Evolutionary conservation across 768 basidiomycete genomes (phyloP).

Genomic region (Gloeopeniophorella convolvens): DNA sequence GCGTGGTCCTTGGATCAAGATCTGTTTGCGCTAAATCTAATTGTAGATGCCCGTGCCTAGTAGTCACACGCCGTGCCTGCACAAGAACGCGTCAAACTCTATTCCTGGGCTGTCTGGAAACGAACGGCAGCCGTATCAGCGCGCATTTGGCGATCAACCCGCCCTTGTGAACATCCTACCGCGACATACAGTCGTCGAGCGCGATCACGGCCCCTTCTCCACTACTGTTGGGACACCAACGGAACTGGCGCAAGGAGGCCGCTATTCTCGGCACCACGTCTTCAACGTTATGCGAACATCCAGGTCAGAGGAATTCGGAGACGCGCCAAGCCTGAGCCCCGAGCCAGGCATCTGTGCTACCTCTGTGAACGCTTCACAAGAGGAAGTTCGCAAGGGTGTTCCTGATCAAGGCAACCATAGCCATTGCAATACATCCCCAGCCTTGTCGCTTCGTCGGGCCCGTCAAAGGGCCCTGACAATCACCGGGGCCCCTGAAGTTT

Average conservation of each 20-base stretch:
- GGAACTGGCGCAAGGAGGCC: background rate
- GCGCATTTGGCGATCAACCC: too few species aligned
- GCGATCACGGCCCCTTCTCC: too few species aligned
- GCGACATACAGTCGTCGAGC: too few species aligned
- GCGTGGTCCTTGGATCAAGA: too few species aligned
- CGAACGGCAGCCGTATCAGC: too few species aligned
- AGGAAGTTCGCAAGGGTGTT: background rate
- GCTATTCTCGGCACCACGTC: background rate
- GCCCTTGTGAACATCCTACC: too few species aligned
- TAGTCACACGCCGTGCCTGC: too few species aligned
- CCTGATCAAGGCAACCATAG: background rate
- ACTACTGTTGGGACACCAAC: background rate
- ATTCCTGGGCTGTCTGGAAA: too few species aligned
- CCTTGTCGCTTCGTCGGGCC: constrained; percentile 1
- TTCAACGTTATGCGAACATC: background rate
- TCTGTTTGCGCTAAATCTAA: too few species aligned
- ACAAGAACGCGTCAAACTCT: too few species aligned
- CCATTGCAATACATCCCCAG: background rate
- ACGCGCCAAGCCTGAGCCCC: background rate
- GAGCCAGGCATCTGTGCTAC: background rate
- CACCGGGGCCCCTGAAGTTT: background rate
- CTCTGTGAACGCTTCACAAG: background rate
- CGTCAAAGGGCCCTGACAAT: background rate
- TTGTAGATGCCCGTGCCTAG: too few species aligned
- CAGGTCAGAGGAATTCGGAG: background rate